Base-by-base conservation (phyloP, 306 rosid species). In the Chamaecrista fasciculata region DNA sequence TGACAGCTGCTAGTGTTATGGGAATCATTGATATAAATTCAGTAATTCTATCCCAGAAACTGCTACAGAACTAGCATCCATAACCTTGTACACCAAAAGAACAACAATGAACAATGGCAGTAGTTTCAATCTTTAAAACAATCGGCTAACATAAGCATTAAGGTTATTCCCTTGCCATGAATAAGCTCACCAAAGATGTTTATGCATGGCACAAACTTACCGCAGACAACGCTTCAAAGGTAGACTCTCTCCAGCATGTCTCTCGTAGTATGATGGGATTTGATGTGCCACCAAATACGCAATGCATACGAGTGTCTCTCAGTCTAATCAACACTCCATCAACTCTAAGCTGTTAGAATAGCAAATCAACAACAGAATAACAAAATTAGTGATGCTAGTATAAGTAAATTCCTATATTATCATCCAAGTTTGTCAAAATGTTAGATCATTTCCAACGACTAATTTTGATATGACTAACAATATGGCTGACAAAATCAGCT, bases 241-340 rank as follows among this genome's bases (percentile, higher is more conserved):
- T 89, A 66, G 92, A 85, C 84, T 94, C 99, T 80, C 96, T 91
- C 97, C 96, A 94, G 88, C 96, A 91, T 70, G 76, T 85, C 86
- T 94, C 99, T 75, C 89, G 83, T 64, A 94, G 92, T 70, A 94
- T 64, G 65, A 76, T 73, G 15, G 96, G 88, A 78, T 71, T 85
- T 71, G 72, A 72, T 67, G 71, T 46, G 60, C 75, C 85, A 72
- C 78, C 84, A 81, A 88, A 94, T 70, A 86, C 60, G 76, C 89
- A 94, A 79, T 94, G 97, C 91, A 94, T 74, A 19, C 96, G 97
- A 69, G 97, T 94, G 60, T 94, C 97, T 74, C 99, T 85, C 71
- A 94, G 75, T 80, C 99, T 87, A 88, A 94, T 87, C 70, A 94
- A 83, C 67, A 89, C 95, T 23, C 99, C 97, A 77, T 94, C 99